Conservation (phyloP, 225 moss, liverwort and hornwort species). For the Pseudoscleropodium purum region DNA sequence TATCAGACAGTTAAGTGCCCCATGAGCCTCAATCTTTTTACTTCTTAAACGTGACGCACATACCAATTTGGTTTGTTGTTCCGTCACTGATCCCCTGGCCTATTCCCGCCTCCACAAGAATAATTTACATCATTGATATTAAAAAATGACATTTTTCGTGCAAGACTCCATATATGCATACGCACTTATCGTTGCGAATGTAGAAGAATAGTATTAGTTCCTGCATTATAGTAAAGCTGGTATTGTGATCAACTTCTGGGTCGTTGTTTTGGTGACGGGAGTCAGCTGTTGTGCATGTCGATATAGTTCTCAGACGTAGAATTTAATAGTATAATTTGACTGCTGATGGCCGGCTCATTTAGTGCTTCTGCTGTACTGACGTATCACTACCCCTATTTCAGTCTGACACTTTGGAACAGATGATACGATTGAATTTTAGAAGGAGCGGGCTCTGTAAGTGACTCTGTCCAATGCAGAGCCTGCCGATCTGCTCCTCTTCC, state of each 20-base stretch:
- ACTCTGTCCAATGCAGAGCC: not conserved
- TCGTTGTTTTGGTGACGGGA: not conserved
- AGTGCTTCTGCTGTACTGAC: not conserved
- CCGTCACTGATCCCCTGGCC: not conserved
- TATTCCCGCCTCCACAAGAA: not conserved
- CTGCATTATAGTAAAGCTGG: not conserved
- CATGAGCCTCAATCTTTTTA: too few relatives aligned
- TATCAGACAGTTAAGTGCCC: accelerated
- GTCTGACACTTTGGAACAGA: not conserved
- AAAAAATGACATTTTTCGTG: not conserved
- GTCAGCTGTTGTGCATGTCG: not conserved
- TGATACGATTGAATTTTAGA: not conserved
- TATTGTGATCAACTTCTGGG: not conserved
- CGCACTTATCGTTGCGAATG: not conserved
- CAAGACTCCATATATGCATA: not conserved
- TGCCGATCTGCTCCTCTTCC: not conserved
- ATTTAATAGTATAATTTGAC: not conserved
- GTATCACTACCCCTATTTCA: not conserved
- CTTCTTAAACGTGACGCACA: not conserved
- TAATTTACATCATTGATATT: too few relatives aligned
- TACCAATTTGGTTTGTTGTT: not conserved
- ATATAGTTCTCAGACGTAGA: too few relatives aligned
- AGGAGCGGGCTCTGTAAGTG: not conserved
- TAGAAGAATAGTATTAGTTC: not conserved
- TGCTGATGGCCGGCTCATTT: not conserved